phyloP scores from a whole-genome alignment of 768 basidiomycete genomes.

The Suillus subluteus region DNA sequence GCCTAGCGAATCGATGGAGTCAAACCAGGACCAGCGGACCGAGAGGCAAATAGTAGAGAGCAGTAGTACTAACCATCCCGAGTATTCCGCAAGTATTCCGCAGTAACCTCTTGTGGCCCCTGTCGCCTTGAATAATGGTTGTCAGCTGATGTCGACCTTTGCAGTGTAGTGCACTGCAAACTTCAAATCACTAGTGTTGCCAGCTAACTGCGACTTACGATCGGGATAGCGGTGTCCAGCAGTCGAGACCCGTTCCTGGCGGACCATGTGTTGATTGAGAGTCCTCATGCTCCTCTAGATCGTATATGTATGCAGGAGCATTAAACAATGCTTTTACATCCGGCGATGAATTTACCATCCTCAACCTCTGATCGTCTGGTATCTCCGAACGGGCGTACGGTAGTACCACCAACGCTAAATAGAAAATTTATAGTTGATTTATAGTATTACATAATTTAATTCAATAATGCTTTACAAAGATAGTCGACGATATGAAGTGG shows the following conservation, averaged over 20 bases:
- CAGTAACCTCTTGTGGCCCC: not conserved
- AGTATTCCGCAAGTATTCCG: not conserved
- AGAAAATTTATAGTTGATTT: not conserved
- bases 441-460: not conserved
- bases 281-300: slow-evolving; percentile 75
- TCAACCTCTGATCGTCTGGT: slow-evolving; percentile 70
- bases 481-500: not conserved
- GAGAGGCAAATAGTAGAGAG: not conserved
- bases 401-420: not conserved
- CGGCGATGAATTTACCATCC: slow-evolving; percentile 87
- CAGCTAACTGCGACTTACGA: slow-evolving; percentile 48
- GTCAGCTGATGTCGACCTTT: not conserved
- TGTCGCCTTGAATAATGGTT: not conserved
- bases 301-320: slow-evolving; percentile 80
- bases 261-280: slow-evolving; percentile 58
- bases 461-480: not conserved
- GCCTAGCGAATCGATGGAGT: not conserved
- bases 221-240: slow-evolving; percentile 79
- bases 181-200: not conserved
- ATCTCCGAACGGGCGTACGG: slow-evolving; percentile 44
- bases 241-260: slow-evolving; percentile 58
- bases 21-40: not conserved
- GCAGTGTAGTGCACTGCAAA: not conserved
- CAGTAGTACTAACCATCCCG: not conserved
- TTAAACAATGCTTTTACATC: slow-evolving; percentile 97